Evolutionary conservation across 768 basidiomycete genomes (phyloP), one percentile per base, ranked within the genome.

Genomic region (Amanita jacksonii): DNA sequence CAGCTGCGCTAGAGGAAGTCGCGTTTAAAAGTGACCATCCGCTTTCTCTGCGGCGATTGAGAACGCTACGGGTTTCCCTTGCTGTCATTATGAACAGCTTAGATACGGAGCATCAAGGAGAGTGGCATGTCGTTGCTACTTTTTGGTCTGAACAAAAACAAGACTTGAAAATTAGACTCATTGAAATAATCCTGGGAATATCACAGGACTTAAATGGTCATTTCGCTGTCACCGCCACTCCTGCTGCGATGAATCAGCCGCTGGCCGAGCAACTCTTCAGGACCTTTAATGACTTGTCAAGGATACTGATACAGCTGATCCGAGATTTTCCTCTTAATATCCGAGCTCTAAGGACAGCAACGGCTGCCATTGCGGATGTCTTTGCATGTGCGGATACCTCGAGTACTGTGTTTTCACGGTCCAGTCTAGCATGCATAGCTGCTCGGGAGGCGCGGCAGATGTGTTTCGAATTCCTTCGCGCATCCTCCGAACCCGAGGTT

Each of bases 1-100:
- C 68, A 0, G 74, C 75, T 15, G 83, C 79, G 1, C 60, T 85
- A 9, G 77, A 80, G 37, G 79, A 84, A 53, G 59, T 87, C 20
- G 51, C 68, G 40, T 69, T 67, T 52, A 58, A 67, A 41, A 68
- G 65, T 48, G 65, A 69, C 24, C 67, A 68, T 12, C 77, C 80
- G 24, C 64, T 77, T 41, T 73, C 74, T 1, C 54, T 68, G 18
- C 67, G 70, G 15, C 66, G 73, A 35, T 54, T 85, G 15, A 72
- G 77, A 25, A 74, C 72, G 5, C 58, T 88, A 10, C 74, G 84
- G 1, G 76, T 83, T 22, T 77, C 84, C 0, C 52, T 83, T 10
- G 76, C 76, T 0, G 62, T 85, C 10, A 56, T 87, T 6, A 57
- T 66, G 23, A 65, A 65, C 16, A 78, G 79, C 37, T 57, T 86